Base-by-base conservation (phyloP, 2,329 filamentous ascomycete species). In the Verticillium nonalfalfae region DNA sequence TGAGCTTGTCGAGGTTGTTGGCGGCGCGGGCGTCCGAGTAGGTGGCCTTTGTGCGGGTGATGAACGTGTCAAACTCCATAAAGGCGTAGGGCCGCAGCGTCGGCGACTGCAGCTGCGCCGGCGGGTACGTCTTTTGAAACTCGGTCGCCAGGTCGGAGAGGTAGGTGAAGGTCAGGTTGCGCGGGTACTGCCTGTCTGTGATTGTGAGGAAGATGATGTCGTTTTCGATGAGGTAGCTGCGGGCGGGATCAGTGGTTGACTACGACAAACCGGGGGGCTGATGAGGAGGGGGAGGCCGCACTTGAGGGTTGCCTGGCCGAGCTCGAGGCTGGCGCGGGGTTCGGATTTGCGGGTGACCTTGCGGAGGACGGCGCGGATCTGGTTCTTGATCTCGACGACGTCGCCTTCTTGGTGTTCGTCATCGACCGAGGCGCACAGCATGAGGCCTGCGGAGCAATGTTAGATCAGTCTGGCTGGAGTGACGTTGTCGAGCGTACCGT, bases 101-200 rank as follows among this genome's bases (percentile, higher is more conserved):
- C 0, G 91, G 86, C 52, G 85, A 86, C 71, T 90, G 86, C 68
- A 96, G 88, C 77, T 95, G 90, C 61, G 82, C 73, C 18, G 85
- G 73, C 57, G 88, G 84, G 81, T 99, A 96, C 61, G 89, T 93
- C 66, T 87, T 93, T 65, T 88, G 88, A 82, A 99, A 99, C 80
- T 99, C 95, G 75, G 86, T 85, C 62, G 90, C 85, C 60, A 99
- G 85, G 80, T 99, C 95, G 69, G 91, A 87, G 64, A 99, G 92
- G 84, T 98, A 99, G 64, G 94, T 97, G 78, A 99, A 97, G 72
- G 96, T 94, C 57, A 99, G 90, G 78, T 99, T 98, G 77, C 95
- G 94, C 62, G 95, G 94, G 81, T 98, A 99, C 61, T 91, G 91
- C 62, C 87, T 85, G 76, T 97, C 93, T 81, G 91, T 93, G 76